Evolutionary conservation across 805 yeast species (phyloP).

Genomic region (Teunomyces pallodes): DNA sequence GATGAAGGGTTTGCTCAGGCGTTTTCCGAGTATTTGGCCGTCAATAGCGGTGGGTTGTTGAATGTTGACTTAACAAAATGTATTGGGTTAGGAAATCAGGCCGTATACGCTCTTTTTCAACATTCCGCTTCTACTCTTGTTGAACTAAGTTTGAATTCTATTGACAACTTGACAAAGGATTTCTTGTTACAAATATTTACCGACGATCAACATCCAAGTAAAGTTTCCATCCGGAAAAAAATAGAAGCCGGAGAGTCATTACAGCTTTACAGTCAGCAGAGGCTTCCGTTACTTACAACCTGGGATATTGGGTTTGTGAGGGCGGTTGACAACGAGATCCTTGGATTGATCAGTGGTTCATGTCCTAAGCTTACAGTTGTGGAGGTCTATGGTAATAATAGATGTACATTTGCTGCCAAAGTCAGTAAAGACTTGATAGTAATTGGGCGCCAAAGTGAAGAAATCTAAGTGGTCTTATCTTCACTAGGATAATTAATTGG

Average conservation of each 20-base stretch:
- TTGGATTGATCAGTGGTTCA: constrained; percentile 54
- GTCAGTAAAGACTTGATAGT: constrained; percentile 55
- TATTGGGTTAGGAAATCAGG: constrained; percentile 58
- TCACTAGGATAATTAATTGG: constrained; percentile 40
- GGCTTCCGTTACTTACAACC: constrained; percentile 59
- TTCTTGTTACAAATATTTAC: constrained; percentile 49
- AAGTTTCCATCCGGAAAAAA: constrained; percentile 18
- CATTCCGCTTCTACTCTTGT: constrained; percentile 68
- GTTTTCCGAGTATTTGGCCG: constrained; percentile 51
- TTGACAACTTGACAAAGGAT: constrained; percentile 52
- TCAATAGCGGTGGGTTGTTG: constrained; percentile 55
- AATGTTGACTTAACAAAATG: constrained; percentile 66
- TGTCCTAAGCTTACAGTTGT: constrained; percentile 64
- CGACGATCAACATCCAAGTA: constrained; percentile 24
- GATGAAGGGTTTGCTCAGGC: constrained; percentile 62
- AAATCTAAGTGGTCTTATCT: constrained; percentile 4
- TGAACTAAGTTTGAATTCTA: constrained; percentile 70
- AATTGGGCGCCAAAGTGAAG: constrained; percentile 65
- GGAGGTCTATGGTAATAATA: constrained; percentile 80
- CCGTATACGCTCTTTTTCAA: constrained; percentile 54
- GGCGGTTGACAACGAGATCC: constrained; percentile 63
- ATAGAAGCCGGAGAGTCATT: constrained; percentile 12
- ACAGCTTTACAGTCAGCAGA: constrained; percentile 16
- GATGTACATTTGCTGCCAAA: constrained; percentile 56
- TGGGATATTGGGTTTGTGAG: constrained; percentile 81